Evolutionary conservation across 1,284 basidiomycete species (phyloP), one percentile per base, ranked within the genome.

Genomic region (Dichomitus squalens): DNA sequence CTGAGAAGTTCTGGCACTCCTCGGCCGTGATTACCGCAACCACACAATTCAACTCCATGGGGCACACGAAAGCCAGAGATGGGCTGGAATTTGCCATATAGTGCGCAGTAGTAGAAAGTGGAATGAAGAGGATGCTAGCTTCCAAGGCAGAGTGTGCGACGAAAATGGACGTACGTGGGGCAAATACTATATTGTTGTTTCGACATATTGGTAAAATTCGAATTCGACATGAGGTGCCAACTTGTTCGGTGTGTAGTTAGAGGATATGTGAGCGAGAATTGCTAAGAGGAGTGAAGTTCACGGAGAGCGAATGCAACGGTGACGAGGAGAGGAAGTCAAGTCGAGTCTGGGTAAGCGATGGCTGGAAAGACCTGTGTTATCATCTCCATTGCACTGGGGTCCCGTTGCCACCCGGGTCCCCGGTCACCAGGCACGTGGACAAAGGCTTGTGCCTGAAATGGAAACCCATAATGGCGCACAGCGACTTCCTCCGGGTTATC

Each of bases 111-210:
- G n/a, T n/a, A n/a, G n/a, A 25, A 44, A 9, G 41, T 8, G 25
- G 14, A 23, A 44, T 44, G 25, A 21, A 51, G 27, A 21, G 40
- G n/a, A n/a, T n/a, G n/a, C n/a, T n/a, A n/a, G 29, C 5, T 31
- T 31, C 29, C 11, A 11, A 31, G 35, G 31, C 11, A 39, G 25
- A 49, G n/a, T 40, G 36, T 29, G n/a, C 18, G 40, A 29, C 4
- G 43, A 47, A 54, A 50, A 47, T 62, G 52, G 67, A 84, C 88
- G 64, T 81, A 90, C 88, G 86, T 81, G 88, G 89, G 88, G 89
- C 90, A 82, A 86, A 88, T 86, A 93, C 89, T 93, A 93, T 83
- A 93, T 84, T 84, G 83, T 67, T 79, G 82, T 80, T 88, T 85
- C 70, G 77, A 77, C 74, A 80, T 78, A 88, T 85, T 90, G 68